A percentile compares a stretch with the other conserved stretches of the same genome.
Evolutionary conservation across 495 filamentous ascomycete species (phyloP).

Genomic region (Trichocladium uniseriatum): DNA sequence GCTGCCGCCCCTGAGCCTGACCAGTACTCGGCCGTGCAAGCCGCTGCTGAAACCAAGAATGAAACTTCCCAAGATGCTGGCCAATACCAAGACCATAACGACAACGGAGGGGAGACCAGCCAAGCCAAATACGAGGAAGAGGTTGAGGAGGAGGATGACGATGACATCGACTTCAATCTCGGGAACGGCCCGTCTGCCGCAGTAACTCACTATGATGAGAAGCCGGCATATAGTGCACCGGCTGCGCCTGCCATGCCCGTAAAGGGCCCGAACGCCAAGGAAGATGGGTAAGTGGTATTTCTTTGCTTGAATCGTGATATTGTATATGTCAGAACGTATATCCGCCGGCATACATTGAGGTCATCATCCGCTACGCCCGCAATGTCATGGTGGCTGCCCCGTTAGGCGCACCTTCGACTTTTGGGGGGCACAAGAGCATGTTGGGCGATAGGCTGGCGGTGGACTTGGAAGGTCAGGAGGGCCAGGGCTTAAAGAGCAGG

Average conservation of each 20-base stretch:
- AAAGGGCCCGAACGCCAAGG: conserved; percentile 67
- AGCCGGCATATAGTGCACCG: conserved; percentile 21
- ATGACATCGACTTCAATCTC: conserved; percentile 53
- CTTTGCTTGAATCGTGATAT: conserved; percentile 13
- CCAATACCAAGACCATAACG: conserved; percentile 18
- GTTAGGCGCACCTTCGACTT: not conserved
- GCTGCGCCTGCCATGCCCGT: conserved; percentile 15
- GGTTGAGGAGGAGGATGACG: conserved; percentile 55
- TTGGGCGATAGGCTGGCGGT: conserved; percentile 5
- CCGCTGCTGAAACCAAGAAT: conserved; percentile 33
- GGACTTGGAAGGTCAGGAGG: not conserved
- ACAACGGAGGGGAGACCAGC: conserved; percentile 37
- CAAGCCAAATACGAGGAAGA: conserved; percentile 47
- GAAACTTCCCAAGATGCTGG: conserved; percentile 39
- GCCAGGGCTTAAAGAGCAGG: conserved; percentile 9
- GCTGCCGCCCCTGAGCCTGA: conserved; percentile 27
- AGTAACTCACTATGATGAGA: conserved; percentile 26
- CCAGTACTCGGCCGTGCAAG: conserved; percentile 23
- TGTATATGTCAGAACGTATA: not conserved
- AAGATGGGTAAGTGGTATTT: conserved; percentile 87
- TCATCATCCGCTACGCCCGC: not conserved
- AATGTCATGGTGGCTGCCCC: not conserved
- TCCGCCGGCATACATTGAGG: too few relatives aligned
- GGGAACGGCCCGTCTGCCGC: conserved; percentile 34
- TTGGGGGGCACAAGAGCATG: not conserved